Conservation (phyloP, 2,329 filamentous ascomycete species). For the Neurospora sp. region DNA sequence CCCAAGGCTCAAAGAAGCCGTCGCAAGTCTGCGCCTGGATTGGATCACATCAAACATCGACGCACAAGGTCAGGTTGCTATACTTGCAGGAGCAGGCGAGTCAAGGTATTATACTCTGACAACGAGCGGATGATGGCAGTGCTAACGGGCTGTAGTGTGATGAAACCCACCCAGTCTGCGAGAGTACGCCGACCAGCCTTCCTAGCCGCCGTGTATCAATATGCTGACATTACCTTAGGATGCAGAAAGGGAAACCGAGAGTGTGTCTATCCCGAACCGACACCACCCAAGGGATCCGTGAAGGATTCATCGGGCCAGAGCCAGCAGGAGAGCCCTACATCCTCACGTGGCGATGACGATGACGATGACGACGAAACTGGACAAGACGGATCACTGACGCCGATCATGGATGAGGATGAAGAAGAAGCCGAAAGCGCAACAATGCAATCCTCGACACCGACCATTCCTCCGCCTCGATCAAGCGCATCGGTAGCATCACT, state of each 20-base stretch:
- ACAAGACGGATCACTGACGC: slow-evolving; percentile 34
- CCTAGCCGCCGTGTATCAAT: neutral
- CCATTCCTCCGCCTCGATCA: slow-evolving; percentile 23
- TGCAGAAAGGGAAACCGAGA: slow-evolving; percentile 88
- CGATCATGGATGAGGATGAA: slow-evolving; percentile 48
- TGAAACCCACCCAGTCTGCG: slow-evolving; percentile 77
- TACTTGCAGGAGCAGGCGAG: slow-evolving; percentile 79
- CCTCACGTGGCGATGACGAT: slow-evolving; percentile 45
- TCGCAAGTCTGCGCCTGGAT: slow-evolving; percentile 39
- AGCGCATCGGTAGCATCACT: slow-evolving; percentile 19
- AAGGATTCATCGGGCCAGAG: slow-evolving; percentile 28
- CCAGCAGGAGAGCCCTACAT: slow-evolving; percentile 39
- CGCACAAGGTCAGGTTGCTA: slow-evolving; percentile 89
- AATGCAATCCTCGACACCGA: slow-evolving; percentile 14
- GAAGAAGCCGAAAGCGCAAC: slow-evolving; percentile 23
- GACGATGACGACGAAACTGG: slow-evolving; percentile 44
- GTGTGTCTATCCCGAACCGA: slow-evolving; percentile 76
- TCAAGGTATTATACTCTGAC: slow-evolving; percentile 49
- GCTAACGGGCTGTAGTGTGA: slow-evolving; percentile 57
- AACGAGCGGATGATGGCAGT: neutral
- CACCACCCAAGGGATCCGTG: slow-evolving; percentile 32
- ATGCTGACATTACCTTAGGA: slow-evolving; percentile 39
- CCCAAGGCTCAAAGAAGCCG: slow-evolving; percentile 40
- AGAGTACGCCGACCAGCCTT: slow-evolving; percentile 37
- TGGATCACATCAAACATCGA: slow-evolving; percentile 81